A percentile compares a stretch with the other conserved stretches of the same genome.
Conservation (phyloP, 2,329 filamentous ascomycete species). For the Pseudogymnoascus sp. region DNA sequence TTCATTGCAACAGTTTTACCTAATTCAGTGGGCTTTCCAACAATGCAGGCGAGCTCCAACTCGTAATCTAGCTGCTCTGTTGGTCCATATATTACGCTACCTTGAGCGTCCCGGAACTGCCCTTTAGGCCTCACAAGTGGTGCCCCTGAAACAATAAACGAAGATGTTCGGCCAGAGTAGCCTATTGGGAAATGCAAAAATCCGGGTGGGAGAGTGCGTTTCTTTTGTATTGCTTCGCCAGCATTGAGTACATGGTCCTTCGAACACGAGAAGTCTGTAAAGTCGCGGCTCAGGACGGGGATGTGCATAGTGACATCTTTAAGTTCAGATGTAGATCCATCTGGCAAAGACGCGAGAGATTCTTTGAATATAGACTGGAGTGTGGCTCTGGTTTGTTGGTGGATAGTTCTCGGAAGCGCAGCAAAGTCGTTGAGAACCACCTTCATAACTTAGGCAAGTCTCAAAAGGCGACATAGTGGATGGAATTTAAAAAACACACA, state of each 20-base stretch:
- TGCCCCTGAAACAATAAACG: slow-evolving; percentile 42
- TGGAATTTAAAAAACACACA: not conserved
- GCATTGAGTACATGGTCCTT: slow-evolving; percentile 46
- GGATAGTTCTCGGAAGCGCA: slow-evolving; percentile 33
- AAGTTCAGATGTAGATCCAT: slow-evolving; percentile 27
- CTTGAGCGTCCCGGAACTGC: slow-evolving; percentile 28
- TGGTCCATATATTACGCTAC: slow-evolving; percentile 15
- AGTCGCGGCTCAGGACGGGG: slow-evolving; percentile 47
- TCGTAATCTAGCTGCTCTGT: slow-evolving; percentile 30
- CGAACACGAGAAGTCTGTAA: slow-evolving; percentile 49
- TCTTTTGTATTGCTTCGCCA: slow-evolving; percentile 33
- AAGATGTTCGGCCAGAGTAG: slow-evolving; percentile 47
- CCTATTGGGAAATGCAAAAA: slow-evolving; percentile 43
- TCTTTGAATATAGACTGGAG: slow-evolving; percentile 31
- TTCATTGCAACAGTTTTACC: slow-evolving; percentile 33
- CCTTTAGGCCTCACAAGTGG: slow-evolving; percentile 40
- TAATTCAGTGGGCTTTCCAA: slow-evolving; percentile 30
- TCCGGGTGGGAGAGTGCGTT: slow-evolving; percentile 33
- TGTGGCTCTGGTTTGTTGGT: slow-evolving; percentile 32
- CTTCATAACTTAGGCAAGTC: slow-evolving; percentile 24
- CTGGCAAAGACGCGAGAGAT: slow-evolving; percentile 19
- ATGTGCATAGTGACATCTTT: slow-evolving; percentile 40
- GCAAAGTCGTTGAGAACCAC: slow-evolving; percentile 42
- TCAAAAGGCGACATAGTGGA: slow-evolving; percentile 15
- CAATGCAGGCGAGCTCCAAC: slow-evolving; percentile 18